These are phyloP conservation scores for Aspergillus fumigatus DNA, from an alignment of 2,329 filamentous ascomycete species.

Conservation along the genomic window DNA sequence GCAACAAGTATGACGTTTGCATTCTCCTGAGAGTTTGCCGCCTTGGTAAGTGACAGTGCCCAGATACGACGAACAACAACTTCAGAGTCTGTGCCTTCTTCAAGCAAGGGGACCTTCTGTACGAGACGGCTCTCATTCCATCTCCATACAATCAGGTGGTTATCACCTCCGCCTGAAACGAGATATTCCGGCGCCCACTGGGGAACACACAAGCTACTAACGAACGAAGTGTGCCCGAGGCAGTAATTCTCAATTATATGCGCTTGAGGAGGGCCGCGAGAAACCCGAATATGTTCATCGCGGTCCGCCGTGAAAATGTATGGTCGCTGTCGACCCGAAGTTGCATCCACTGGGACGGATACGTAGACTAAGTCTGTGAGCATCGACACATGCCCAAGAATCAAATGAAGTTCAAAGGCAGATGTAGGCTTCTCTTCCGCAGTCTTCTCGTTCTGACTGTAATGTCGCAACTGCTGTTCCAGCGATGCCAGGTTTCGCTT, in stretches of 20 bases:
- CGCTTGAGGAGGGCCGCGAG: constrained; percentile 72
- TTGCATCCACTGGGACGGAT: constrained; percentile 37
- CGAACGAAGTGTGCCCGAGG: constrained; percentile 79
- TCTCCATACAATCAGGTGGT: constrained; percentile 73
- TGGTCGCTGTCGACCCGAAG: constrained; percentile 45
- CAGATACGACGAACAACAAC: constrained; percentile 52
- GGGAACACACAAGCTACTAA: constrained; percentile 70
- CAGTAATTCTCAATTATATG: constrained; percentile 89
- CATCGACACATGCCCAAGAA: constrained; percentile 94
- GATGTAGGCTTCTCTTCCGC: constrained; percentile 46
- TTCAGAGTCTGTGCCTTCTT: constrained; percentile 20
- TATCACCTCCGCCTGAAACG: constrained; percentile 82
- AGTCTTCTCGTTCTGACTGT: constrained; percentile 37
- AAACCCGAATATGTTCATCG: constrained; percentile 84
- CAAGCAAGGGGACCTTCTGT: constrained; percentile 27
- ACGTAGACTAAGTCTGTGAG: constrained; percentile 68
- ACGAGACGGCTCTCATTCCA: constrained; percentile 54
- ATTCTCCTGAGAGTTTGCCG: constrained; percentile 6
- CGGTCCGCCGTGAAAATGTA: constrained; percentile 66
- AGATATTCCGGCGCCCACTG: constrained; percentile 55
- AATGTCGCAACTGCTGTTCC: constrained; percentile 51
- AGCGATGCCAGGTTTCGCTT: constrained; percentile 56
- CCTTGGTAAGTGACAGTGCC: constrained; percentile 25
- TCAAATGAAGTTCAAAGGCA: constrained; percentile 68
- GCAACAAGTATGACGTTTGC: constrained; percentile 45